A percentile compares a stretch with the other conserved stretches of the same genome.
Conservation (phyloP, 176 grass and related monocot species). For the Triticum urartu region DNA sequence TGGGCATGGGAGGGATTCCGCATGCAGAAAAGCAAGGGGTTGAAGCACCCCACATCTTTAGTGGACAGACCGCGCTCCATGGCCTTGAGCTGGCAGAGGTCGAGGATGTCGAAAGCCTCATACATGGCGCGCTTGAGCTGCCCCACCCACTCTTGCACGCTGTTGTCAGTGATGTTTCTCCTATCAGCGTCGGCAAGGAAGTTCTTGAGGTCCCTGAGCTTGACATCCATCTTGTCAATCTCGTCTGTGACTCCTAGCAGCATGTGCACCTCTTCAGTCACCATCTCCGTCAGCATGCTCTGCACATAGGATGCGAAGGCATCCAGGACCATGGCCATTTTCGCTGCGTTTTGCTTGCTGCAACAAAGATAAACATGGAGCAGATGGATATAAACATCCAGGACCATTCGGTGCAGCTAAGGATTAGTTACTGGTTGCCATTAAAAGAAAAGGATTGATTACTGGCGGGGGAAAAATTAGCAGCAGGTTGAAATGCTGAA, state of each 20-base stretch:
- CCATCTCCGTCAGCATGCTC: neutral
- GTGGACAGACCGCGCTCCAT: neutral
- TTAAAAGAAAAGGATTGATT: rapidly evolving
- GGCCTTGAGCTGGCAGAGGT: slow-evolving; percentile 28
- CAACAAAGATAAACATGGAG: neutral
- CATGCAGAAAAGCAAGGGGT: neutral
- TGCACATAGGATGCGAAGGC: slow-evolving; percentile 13
- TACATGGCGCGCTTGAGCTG: slow-evolving; percentile 21
- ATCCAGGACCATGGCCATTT: slow-evolving; percentile 35
- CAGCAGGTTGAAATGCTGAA: too few relatives aligned
- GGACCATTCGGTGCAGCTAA: too few relatives aligned
- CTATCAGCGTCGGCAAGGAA: slow-evolving; percentile 14
- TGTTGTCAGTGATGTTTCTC: neutral
- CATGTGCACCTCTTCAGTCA: neutral
- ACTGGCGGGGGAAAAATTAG: rapidly evolving
- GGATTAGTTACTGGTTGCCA: too few relatives aligned
- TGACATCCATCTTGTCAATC: neutral
- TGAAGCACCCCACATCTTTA: neutral
- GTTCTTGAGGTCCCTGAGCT: neutral
- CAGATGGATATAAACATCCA: too few relatives aligned
- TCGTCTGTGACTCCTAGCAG: slow-evolving; percentile 6
- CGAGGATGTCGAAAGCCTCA: neutral
- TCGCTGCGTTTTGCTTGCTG: neutral
- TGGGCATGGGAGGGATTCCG: neutral
- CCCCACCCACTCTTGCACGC: slow-evolving; percentile 1